Evolutionary conservation across 305 asterid species (phyloP), one percentile per base, ranked within the genome.

Genomic region (Fraxinus albicans): DNA sequence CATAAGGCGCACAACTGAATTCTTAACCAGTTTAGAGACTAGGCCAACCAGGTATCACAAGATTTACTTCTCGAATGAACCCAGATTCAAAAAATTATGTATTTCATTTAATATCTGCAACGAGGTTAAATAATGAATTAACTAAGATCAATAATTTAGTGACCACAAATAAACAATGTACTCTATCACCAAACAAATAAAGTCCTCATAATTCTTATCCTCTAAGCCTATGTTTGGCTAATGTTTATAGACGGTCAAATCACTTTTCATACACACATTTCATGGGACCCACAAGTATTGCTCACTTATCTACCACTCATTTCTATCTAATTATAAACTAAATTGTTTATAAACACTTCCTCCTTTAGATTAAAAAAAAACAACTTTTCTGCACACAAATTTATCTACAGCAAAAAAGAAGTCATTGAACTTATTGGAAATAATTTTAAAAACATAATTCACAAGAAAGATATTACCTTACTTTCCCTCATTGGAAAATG

Each of bases 171-270:
- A 58, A n/a, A 58, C 69, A 58, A 58, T n/a, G 27, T 58, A 19
- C 3, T 50, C 12, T 19, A 19, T 19, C 69, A 58, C 69, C 3
- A 1, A 53, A 27, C n/a, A 0, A 15, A 44, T n/a, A 29, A 13
- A 8, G 15, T 72, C 75, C 80, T 81, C 77, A 81, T 7, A 31
- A 38, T 38, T 63, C 77, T 17, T 36, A 58, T 38, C 69, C 65
- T 25, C 10, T 36, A 19, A 25, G 47, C n/a, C 55, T 44, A 44
- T 10, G 17, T 10, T 44, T 44, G 55, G n/a, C 55, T 42, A 42
- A 10, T 44, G n/a, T 44, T 44, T 10, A 44, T 10, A 44, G 12
- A 44, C 17, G 1, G 13, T 44, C 53, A 44, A 44, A 44, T 44
- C 53, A 44, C 53, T 44, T 44, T 44, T 44, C 12, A 44, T 44